Conservation (phyloP, 2,329 filamentous ascomycete species). For the Scytalidium sp. region DNA sequence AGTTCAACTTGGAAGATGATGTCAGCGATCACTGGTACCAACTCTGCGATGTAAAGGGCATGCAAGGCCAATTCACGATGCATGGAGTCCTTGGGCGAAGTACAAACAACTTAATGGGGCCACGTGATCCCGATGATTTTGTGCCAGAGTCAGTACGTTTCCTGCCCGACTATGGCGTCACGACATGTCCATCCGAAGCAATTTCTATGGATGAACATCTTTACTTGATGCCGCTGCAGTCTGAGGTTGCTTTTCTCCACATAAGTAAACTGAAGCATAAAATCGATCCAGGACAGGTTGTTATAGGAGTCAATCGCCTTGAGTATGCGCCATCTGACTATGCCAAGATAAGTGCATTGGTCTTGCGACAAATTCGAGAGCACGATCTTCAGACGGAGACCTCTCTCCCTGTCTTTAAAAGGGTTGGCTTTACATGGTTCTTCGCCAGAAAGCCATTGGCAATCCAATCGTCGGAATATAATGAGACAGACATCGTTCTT, state of each 20-base stretch:
- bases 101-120: neutral
- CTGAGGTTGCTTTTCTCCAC: neutral
- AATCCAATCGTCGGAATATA: no score
- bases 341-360: no score
- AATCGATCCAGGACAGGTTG: neutral
- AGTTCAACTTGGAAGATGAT: neutral
- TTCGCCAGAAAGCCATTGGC: no score
- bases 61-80: neutral
- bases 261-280: neutral
- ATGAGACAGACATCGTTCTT: neutral
- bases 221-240: neutral
- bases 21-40: neutral
- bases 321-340: no score
- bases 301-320: neutral
- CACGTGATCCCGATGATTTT: neutral
- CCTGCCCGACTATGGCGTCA: neutral
- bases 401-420: no score
- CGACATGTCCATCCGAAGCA: neutral
- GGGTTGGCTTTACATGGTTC: no score
- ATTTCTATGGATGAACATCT: neutral
- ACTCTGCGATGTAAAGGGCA: neutral
- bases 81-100: neutral
- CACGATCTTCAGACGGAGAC: no score
- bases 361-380: no score
- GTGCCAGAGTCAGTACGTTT: neutral